Base-by-base conservation (phyloP, 2,329 filamentous ascomycete species). In the Aspergillus quadricinctus region DNA sequence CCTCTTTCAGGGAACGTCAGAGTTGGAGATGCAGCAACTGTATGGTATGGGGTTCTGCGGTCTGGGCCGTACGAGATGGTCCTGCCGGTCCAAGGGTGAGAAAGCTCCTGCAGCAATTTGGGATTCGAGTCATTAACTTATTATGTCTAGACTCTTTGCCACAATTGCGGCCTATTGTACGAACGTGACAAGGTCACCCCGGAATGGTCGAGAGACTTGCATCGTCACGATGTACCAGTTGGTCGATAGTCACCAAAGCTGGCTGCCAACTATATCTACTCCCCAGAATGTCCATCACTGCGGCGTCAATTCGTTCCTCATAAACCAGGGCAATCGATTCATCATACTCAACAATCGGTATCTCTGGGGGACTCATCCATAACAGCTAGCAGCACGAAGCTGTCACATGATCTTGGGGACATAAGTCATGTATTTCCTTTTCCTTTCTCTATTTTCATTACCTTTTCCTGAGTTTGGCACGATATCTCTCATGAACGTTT, bases 21-120 rank as follows among this genome's bases (percentile, higher is more conserved):
- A 86, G 82, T 46, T 99, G 94, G 94, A 84, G 90, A 60, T 99
- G 94, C 75, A 80, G 80, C 48, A 93, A 97, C 74, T 99, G 94
- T 73, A 82, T 82, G 58, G 86, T 97, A 35, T 93, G 89, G 86
- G 94, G 93, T 17, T 88, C 88, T 50, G 89, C 91, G 28, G 91
- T 97, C 8, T 99, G 94, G 94, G 92, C 90, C 50, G 93, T 97
- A 3, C 82, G 94, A 66, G 92, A 97, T 75, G 94, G 94, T 25
- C 94, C 94, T 14, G 80, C 84, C 54, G 93, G 92, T 54, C 83
- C 89, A 61, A 88, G 90, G 75, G 90, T 94, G 78, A 82, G 89
- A 29, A 58, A 57, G 53, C 45, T 53, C 61, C 37, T 35, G 7
- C 19, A 29, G 43, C n/a, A 48, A 19, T 37, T 23, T 51, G 23